Conservation (phyloP, 305 asterid genomes). For the Ajuga reptans region DNA sequence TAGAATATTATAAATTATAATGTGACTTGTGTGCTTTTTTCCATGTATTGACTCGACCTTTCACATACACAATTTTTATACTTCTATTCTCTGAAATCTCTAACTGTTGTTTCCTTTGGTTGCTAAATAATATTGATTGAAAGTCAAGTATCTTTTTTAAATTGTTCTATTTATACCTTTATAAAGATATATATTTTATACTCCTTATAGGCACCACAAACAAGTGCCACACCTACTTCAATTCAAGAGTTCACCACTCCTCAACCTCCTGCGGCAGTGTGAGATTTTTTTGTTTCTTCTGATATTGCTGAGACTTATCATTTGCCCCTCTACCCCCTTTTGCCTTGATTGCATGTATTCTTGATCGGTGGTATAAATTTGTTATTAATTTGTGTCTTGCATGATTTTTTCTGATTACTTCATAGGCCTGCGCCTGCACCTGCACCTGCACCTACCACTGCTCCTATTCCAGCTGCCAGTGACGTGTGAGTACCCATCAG, state of each 20-base stretch:
- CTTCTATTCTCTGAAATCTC: neutral
- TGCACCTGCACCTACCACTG: slow-evolving; percentile 25
- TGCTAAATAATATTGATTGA: neutral
- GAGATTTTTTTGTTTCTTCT: slow-evolving; percentile 22
- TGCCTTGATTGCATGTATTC: neutral
- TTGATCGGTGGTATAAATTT: neutral
- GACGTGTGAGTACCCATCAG: slow-evolving; percentile 32
- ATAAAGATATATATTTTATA: neutral
- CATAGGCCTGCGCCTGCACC: slow-evolving; percentile 24
- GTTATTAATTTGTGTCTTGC: neutral
- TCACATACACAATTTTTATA: neutral
- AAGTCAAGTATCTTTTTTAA: neutral
- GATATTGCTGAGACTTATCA: neutral
- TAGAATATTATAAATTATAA: neutral
- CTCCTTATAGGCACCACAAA: slow-evolving; percentile 46
- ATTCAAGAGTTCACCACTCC: slow-evolving; percentile 34
- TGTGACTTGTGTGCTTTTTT: neutral
- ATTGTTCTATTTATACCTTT: neutral
- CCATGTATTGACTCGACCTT: neutral
- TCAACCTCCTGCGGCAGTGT: slow-evolving; percentile 33
- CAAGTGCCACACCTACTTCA: slow-evolving; percentile 38
- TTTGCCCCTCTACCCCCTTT: neutral
- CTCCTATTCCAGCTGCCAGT: slow-evolving; percentile 33
- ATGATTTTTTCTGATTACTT: slow-evolving; percentile 16
- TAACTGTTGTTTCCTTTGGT: neutral